phyloP scores from a whole-genome alignment of 2,329 filamentous ascomycete species.

The Penicillium janthinellum region DNA sequence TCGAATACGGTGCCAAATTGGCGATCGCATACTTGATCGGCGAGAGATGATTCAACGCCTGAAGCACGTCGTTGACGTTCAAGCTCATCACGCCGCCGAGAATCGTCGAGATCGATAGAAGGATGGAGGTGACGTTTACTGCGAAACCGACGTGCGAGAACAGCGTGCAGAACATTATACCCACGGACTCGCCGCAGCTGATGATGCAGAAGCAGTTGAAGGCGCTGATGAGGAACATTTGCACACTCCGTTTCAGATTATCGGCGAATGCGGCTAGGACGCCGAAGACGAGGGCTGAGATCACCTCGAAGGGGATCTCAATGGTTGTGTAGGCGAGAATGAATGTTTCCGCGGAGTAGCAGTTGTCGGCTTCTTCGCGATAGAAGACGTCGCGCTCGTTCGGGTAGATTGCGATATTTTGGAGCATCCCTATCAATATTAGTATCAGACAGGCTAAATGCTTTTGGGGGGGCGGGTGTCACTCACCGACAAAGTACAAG shows the following conservation, averaged over 20 bases:
- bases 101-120: constrained; percentile 69
- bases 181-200: constrained; percentile 72
- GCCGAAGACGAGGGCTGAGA: constrained; percentile 66
- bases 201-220: constrained; percentile 74
- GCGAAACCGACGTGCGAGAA: constrained; percentile 75
- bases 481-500: constrained; percentile 42
- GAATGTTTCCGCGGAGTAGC: constrained; percentile 72
- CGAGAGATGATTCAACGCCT: constrained; percentile 69
- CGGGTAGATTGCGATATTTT: constrained; percentile 75
- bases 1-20: constrained; percentile 66
- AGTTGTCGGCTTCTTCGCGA: constrained; percentile 71
- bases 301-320: constrained; percentile 71
- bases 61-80: constrained; percentile 66
- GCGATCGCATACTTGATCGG: constrained; percentile 71
- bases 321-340: constrained; percentile 69
- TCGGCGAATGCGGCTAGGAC: constrained; percentile 65
- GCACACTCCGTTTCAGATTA: constrained; percentile 63
- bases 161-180: constrained; percentile 79
- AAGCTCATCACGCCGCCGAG: constrained; percentile 73
- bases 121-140: constrained; percentile 69
- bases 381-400: constrained; percentile 75
- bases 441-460: not conserved
- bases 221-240: constrained; percentile 67
- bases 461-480: not conserved
- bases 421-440: constrained; percentile 64